Evolutionary conservation across 352 stramenopile genomes (phyloP).

Genomic region (Globisporangium cylindrosporum): DNA sequence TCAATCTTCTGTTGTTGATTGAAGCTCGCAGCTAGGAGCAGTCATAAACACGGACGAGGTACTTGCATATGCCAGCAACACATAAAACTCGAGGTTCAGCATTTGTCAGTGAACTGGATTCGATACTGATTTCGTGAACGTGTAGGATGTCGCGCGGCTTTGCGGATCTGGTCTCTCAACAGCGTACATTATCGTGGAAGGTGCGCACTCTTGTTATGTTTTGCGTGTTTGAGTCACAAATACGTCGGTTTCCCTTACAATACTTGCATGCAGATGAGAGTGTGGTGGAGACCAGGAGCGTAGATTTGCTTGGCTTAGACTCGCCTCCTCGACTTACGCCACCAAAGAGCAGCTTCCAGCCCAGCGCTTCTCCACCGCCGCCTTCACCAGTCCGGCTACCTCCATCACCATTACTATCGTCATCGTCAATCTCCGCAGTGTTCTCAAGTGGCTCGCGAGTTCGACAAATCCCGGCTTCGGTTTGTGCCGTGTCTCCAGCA

Average conservation of each 20-base stretch:
- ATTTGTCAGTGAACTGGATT: background rate
- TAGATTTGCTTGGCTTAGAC: constrained; percentile 33
- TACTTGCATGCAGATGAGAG: constrained; percentile 1
- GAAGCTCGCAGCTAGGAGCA: constrained; percentile 12
- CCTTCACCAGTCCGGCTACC: background rate
- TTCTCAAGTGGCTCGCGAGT: constrained; percentile 22
- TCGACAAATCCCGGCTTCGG: constrained; percentile 30
- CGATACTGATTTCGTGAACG: background rate
- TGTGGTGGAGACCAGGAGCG: constrained; percentile 11
- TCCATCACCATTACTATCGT: background rate
- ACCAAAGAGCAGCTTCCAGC: background rate
- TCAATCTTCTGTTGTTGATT: background rate
- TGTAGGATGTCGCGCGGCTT: constrained; percentile 22
- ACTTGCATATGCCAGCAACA: background rate
- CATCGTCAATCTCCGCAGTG: constrained; percentile 11
- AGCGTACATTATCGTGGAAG: constrained; percentile 19
- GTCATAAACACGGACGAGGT: constrained; percentile 19
- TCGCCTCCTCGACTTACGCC: background rate
- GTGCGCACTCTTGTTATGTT: background rate
- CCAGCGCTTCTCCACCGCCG: background rate
- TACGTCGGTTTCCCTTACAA: background rate
- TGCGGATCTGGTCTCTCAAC: constrained; percentile 15
- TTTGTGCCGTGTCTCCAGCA: background rate
- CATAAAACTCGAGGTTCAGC: background rate
- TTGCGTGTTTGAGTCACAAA: background rate